These are phyloP conservation scores for Coelastrella sp. DNA, from an alignment of 139 green algal species.

Conservation along the genomic window DNA sequence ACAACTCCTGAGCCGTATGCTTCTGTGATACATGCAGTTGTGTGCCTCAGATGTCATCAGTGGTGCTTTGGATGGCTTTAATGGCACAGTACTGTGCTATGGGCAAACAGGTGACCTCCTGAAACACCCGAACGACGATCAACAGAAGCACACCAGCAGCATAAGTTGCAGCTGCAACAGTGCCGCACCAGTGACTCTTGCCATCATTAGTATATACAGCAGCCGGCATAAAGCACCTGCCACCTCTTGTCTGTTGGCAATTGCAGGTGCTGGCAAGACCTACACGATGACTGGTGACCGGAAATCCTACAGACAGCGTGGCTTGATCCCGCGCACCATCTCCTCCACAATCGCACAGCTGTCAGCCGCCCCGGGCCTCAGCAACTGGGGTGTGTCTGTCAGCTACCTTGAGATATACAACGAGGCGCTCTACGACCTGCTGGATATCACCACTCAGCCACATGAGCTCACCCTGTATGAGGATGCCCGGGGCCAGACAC, in stretches of 20 bases:
- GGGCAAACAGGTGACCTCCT: slow-evolving; percentile 67
- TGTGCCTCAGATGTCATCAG: slow-evolving; percentile 69
- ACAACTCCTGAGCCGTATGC: neutral
- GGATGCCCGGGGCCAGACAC: slow-evolving; percentile 11
- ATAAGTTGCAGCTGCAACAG: neutral
- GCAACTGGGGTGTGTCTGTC: slow-evolving; percentile 45
- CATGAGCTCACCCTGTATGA: slow-evolving; percentile 55
- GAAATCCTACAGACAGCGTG: slow-evolving; percentile 65
- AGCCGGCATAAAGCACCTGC: neutral
- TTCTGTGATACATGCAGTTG: slow-evolving; percentile 22
- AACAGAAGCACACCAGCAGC: neutral
- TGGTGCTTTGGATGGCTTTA: slow-evolving; percentile 78
- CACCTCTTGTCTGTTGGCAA: neutral
- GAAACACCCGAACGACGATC: neutral
- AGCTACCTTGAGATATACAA: slow-evolving; percentile 85
- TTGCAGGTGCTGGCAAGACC: slow-evolving; percentile 73
- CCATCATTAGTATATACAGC: neutral
- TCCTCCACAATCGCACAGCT: neutral
- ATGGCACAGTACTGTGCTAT: slow-evolving; percentile 87
- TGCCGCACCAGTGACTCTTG: too few relatives aligned
- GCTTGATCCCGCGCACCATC: slow-evolving; percentile 72
- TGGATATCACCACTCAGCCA: slow-evolving; percentile 70
- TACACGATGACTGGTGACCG: slow-evolving; percentile 74
- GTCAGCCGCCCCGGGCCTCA: neutral
- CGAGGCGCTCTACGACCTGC: slow-evolving; percentile 74